These are phyloP conservation scores for Orbilia ellipsospora DNA, from an alignment of 2,329 filamentous ascomycete species.

Conservation along the genomic window DNA sequence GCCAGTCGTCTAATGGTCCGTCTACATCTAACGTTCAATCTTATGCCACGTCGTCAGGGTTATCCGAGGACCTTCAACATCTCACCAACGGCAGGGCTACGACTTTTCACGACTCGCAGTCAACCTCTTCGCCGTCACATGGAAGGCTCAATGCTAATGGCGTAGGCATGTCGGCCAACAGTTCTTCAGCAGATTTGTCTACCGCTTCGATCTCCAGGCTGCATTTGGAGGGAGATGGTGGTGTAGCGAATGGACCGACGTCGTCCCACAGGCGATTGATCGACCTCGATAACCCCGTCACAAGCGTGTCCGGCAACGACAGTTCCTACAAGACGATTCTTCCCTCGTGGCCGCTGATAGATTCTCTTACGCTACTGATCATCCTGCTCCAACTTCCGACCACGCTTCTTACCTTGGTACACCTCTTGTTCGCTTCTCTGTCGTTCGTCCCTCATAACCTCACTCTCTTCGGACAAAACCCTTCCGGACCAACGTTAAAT, in stretches of 20 bases:
- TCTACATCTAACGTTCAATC: constrained; percentile 53
- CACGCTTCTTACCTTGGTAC: constrained; percentile 68
- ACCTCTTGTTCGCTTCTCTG: constrained; percentile 69
- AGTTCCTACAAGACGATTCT: constrained; percentile 64
- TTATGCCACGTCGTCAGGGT: constrained; percentile 45
- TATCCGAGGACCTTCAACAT: constrained; percentile 37
- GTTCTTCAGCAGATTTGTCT: constrained; percentile 52
- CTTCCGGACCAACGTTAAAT: constrained; percentile 67
- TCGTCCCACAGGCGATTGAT: constrained; percentile 58
- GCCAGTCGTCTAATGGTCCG: constrained; percentile 33
- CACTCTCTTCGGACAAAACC: constrained; percentile 62
- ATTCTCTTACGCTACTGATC: constrained; percentile 70
- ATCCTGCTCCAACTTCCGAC: constrained; percentile 69
- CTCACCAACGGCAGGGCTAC: constrained; percentile 24
- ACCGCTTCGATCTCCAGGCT: constrained; percentile 57
- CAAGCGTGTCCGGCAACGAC: constrained; percentile 50
- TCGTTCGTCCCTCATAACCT: constrained; percentile 68
- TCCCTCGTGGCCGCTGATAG: constrained; percentile 68
- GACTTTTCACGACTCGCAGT: constrained; percentile 23
- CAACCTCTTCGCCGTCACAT: constrained; percentile 15
- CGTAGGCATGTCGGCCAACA: constrained; percentile 43
- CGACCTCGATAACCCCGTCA: constrained; percentile 58
- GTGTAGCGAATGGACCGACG: constrained; percentile 53
- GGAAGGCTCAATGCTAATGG: constrained; percentile 37
- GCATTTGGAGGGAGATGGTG: constrained; percentile 54